Conservation (phyloP, 768 basidiomycete species). For the Phaeotremella skinneri region DNA sequence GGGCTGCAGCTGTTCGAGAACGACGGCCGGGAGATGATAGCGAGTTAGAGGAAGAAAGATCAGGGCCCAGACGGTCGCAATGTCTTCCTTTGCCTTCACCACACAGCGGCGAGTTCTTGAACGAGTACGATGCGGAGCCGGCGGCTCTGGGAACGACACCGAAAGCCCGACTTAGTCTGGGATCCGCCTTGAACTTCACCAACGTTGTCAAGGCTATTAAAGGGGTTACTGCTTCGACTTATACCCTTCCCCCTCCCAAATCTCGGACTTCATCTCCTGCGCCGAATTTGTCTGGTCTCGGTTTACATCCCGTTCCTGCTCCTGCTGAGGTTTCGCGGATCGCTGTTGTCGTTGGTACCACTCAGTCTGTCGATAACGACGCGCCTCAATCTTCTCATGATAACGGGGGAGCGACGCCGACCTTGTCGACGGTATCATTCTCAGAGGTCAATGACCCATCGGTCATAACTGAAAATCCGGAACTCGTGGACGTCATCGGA, state of each 20-base stretch:
- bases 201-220: conserved; percentile 39
- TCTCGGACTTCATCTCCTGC: neutral
- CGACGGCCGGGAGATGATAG: neutral
- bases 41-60: neutral
- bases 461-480: conserved; percentile 19
- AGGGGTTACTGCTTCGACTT: conserved; percentile 16
- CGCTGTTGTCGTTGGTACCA: conserved; percentile 26
- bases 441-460: conserved; percentile 40
- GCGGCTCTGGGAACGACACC: conserved; percentile 32
- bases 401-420: conserved; percentile 35
- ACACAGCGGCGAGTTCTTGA: conserved; percentile 7
- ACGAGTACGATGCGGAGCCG: conserved; percentile 20
- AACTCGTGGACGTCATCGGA: conserved; percentile 26
- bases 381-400: neutral
- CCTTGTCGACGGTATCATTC: conserved; percentile 41
- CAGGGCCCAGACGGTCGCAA: neutral
- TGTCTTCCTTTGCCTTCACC: conserved; percentile 18
- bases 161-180: conserved; percentile 29
- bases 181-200: conserved; percentile 32
- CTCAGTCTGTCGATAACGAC: conserved; percentile 9
- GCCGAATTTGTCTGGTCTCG: conserved; percentile 12
- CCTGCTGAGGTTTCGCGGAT: conserved; percentile 31
- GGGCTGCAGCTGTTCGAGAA: conserved; percentile 34
- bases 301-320: conserved; percentile 29
- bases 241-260: neutral